A percentile compares a stretch with the other conserved stretches of the same genome.
phyloP scores from a whole-genome alignment of 352 stramenopile species.

The Salisapilia sapeloensis region DNA sequence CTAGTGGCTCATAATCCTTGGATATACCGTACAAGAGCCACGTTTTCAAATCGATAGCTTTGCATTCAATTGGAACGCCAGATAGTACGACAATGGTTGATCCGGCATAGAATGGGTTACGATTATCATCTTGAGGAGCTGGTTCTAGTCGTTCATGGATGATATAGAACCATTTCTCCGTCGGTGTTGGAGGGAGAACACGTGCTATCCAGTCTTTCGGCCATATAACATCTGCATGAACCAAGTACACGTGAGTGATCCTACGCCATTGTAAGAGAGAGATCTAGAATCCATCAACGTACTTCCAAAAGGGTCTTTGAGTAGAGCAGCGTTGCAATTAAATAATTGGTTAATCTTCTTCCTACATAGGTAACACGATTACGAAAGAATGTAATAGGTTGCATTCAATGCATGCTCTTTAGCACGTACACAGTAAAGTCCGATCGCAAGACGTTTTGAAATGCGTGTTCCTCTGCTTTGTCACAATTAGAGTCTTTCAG shows the following conservation, averaged over 20 bases:
- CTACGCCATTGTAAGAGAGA: background rate
- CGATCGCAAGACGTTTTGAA: constrained; percentile 27
- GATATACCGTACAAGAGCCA: constrained; percentile 46
- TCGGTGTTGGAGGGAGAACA: constrained; percentile 21
- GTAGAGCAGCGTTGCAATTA: constrained; percentile 32
- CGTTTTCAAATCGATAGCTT: constrained; percentile 21
- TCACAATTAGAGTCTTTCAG: constrained; percentile 22
- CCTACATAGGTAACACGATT: constrained; percentile 1
- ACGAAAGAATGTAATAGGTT: background rate
- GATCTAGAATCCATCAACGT: constrained; percentile 3
- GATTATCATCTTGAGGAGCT: constrained; percentile 30
- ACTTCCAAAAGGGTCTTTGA: constrained; percentile 57
- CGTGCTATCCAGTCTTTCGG: constrained; percentile 52
- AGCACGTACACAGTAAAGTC: constrained; percentile 33
- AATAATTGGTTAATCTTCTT: constrained; percentile 46
- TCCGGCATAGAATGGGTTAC: constrained; percentile 36
- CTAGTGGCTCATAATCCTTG: constrained; percentile 36
- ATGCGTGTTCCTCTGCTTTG: constrained; percentile 17
- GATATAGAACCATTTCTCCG: constrained; percentile 57
- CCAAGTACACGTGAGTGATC: background rate
- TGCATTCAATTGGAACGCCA: constrained; percentile 30
- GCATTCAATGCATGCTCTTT: background rate
- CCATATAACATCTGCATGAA: constrained; percentile 36
- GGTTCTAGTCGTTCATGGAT: constrained; percentile 48
- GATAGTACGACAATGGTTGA: constrained; percentile 28